A percentile compares a stretch with the other conserved stretches of the same genome.
Evolutionary conservation across 345 rosid genomes (phyloP).

Genomic region (Ceriops tagal): DNA sequence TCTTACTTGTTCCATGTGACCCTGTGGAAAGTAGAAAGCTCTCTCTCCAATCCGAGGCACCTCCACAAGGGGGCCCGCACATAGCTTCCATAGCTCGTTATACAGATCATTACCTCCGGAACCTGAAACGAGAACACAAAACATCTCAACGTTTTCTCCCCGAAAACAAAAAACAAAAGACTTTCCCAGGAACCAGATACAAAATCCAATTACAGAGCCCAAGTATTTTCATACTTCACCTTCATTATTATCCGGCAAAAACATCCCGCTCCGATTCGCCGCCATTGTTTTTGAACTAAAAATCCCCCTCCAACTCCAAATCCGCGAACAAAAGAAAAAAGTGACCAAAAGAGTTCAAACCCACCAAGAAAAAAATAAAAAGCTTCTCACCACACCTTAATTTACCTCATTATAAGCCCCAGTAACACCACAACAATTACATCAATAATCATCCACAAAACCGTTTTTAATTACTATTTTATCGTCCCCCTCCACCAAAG

Average conservation of each 20-base stretch:
- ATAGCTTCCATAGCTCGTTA: slow-evolving; percentile 75
- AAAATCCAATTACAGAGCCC: slow-evolving; percentile 1
- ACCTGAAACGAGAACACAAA: slow-evolving; percentile 29
- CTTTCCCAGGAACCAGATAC: slow-evolving; percentile 12
- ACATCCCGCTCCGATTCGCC: slow-evolving; percentile 49
- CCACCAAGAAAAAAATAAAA: neutral
- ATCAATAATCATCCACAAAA: slow-evolving; percentile 7
- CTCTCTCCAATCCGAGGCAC: slow-evolving; percentile 60
- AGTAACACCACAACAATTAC: slow-evolving; percentile 15
- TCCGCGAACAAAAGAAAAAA: neutral
- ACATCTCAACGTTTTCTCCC: slow-evolving; percentile 15
- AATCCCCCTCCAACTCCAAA: slow-evolving; percentile 2
- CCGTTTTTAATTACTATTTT: slow-evolving; percentile 3
- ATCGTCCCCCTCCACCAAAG: neutral
- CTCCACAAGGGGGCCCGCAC: slow-evolving; percentile 85
- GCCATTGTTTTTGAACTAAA: slow-evolving; percentile 30
- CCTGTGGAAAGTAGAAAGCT: slow-evolving; percentile 89
- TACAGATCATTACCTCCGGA: slow-evolving; percentile 50
- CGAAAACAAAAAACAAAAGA: neutral
- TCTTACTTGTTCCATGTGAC: slow-evolving; percentile 91
- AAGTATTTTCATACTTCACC: slow-evolving; percentile 19
- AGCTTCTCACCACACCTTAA: neutral
- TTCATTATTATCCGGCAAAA: slow-evolving; percentile 29
- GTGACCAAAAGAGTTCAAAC: slow-evolving; percentile 1
- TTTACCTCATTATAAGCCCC: slow-evolving; percentile 14